Percentiles rank a stretch among this genome's conserved stretches.
phyloP scores from a whole-genome alignment of 495 filamentous ascomycete species.

The Penicillium goetzii region DNA sequence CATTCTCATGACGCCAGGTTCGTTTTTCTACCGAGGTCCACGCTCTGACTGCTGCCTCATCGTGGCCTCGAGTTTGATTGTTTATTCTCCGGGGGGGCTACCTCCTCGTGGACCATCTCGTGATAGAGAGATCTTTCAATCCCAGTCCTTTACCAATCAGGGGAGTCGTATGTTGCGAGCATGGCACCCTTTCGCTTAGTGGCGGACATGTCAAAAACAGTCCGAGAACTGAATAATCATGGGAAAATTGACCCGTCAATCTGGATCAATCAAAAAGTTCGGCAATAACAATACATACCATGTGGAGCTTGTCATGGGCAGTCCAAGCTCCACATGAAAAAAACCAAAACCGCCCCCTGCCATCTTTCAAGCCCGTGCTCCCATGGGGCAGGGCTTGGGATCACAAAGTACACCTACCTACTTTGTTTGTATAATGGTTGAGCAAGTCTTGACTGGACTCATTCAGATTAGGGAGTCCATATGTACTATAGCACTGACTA shows the following conservation, averaged over 20 bases:
- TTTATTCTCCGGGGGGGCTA: not conserved
- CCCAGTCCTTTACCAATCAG: not conserved
- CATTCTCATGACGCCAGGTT: not conserved
- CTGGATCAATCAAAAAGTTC: not conserved
- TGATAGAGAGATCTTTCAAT: not conserved
- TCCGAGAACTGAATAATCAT: not conserved
- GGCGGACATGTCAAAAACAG: slow-evolving; percentile 1
- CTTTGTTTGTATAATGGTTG: not conserved
- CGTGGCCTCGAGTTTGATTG: not conserved
- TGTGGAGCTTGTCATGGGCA: slow-evolving; percentile 4
- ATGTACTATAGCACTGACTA: not conserved
- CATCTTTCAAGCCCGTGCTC: not conserved
- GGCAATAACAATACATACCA: slow-evolving; percentile 5
- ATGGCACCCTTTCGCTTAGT: not conserved
- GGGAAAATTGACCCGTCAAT: not conserved
- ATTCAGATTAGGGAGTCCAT: not conserved
- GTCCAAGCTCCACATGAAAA: slow-evolving; percentile 5
- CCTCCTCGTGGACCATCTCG: not conserved
- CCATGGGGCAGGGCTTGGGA: not conserved
- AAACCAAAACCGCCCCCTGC: slow-evolving; percentile 2
- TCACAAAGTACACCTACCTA: not conserved
- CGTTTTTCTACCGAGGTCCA: slow-evolving; percentile 1
- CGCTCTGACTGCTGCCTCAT: not conserved
- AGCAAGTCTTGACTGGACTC: not conserved
- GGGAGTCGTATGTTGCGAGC: not conserved